Evolutionary conservation across 176 grass and related monocot genomes (phyloP).

Genomic region (Zizania latifolia): DNA sequence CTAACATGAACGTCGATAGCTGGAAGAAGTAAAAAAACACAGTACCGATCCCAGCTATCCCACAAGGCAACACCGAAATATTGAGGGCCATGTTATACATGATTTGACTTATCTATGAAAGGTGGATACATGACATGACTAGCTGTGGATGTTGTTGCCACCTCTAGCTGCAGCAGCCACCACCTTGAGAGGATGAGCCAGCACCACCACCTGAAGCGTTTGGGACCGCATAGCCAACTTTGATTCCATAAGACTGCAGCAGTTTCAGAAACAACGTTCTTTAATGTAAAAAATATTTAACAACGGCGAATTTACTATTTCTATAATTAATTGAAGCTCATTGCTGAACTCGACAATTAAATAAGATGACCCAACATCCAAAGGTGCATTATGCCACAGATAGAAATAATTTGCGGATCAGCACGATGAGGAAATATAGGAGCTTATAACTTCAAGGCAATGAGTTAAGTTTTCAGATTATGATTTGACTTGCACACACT

Average conservation of each 20-base stretch:
- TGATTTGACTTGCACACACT: background rate
- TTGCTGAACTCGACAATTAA: background rate
- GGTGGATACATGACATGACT: background rate
- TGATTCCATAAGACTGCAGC: constrained; percentile 69
- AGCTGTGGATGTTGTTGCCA: background rate
- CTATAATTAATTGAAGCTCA: background rate
- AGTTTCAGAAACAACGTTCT: background rate
- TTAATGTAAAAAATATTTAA: background rate
- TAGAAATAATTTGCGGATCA: background rate
- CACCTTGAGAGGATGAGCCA: constrained; percentile 52
- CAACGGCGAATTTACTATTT: background rate
- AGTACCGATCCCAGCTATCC: constrained; percentile 19
- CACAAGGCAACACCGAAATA: constrained; percentile 18
- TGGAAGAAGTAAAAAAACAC: constrained; percentile 20
- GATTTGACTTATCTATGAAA: background rate
- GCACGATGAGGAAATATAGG: background rate
- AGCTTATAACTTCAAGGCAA: too few relatives aligned
- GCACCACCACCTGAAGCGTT: constrained; percentile 48
- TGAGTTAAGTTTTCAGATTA: background rate
- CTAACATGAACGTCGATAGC: background rate
- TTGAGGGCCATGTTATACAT: constrained; percentile 17
- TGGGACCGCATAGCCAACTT: constrained; percentile 55
- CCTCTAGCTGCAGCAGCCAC: constrained; percentile 54
- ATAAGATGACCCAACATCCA: background rate
- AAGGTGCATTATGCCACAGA: background rate